Percentiles rank a stretch among this genome's conserved stretches.
Evolutionary conservation across 768 basidiomycete species (phyloP).

Genomic region (Ramaria rubella): DNA sequence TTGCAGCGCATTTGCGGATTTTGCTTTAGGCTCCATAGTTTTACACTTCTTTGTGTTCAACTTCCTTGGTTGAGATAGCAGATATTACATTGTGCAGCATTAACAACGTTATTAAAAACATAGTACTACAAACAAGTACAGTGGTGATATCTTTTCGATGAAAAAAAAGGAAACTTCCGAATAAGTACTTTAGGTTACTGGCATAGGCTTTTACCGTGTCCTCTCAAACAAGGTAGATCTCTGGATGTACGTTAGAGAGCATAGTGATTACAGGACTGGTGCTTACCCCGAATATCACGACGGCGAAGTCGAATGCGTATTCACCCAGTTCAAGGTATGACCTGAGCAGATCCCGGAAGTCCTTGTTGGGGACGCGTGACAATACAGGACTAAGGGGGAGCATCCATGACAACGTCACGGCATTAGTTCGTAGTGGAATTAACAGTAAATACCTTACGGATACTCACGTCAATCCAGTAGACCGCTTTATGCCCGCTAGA

Average conservation of each 20-base stretch:
- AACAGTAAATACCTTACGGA: neutral
- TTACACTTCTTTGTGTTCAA: constrained; percentile 99
- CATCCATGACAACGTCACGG: neutral
- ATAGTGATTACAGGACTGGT: neutral
- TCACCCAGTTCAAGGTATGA: constrained; percentile 86
- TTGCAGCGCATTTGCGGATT: constrained; percentile 92
- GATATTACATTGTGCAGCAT: neutral
- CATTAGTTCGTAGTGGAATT: neutral
- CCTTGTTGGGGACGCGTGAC: constrained; percentile 77
- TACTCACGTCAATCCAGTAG: constrained; percentile 80
- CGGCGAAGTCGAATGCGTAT: constrained; percentile 80
- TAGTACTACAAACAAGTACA: constrained; percentile 13
- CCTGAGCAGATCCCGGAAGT: constrained; percentile 66
- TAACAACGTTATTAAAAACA: neutral
- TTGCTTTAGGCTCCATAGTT: constrained; percentile 89
- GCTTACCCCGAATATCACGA: constrained; percentile 76
- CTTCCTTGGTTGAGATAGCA: constrained; percentile 70
- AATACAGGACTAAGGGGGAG: constrained; percentile 33
- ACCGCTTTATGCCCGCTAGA: constrained; percentile 77
- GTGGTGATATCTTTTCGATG: constrained; percentile 1
- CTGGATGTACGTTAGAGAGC: constrained; percentile 28
- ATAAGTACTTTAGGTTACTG: neutral
- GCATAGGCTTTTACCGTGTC: constrained; percentile 21
- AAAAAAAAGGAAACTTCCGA: neutral
- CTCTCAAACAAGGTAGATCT: constrained; percentile 73